Evolutionary conservation across 225 moss, liverwort and hornwort genomes (phyloP), one percentile per base, ranked within the genome.

Genomic region (Climacium dendroides): DNA sequence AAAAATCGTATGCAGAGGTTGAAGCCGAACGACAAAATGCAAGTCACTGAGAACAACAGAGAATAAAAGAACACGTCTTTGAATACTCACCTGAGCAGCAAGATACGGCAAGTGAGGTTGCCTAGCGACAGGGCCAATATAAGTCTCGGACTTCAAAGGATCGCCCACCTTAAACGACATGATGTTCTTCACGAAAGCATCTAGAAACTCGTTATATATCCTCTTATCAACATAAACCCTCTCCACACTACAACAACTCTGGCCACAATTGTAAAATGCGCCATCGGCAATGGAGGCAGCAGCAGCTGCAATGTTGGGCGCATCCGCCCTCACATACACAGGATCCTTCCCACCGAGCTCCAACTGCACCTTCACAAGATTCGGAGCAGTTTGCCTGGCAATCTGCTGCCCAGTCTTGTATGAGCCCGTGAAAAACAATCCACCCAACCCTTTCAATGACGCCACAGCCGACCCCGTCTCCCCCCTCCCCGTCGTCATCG

Each of bases 201-300:
- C 94, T 84, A 99, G 80, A 84, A 99, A 99, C 73, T 96, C 96
- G 43, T 90, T 88, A 57, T 93, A 99, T 22, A 99, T 95, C 74
- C 85, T 91, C 90, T 95, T 97, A 41, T 97, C 96, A n/a, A 99
- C 97, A 52, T 99, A 99, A 55, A 99, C 88, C 91, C 98, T 95
- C 90, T 99, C 96, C 89, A 99, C 97, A 78, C 97, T 97, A 87
- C 98, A 99, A 87, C 98, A 99, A 88, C 98, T 99, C 94, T 99
- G 95, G 39, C 97, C 98, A 72, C 94, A 94, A 81, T 99, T 99
- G 82, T 99, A 99, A 74, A 99, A 99, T 5, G 97, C 97, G 62
- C 98, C 98, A 79, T 99, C 98, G 15, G 96, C 97, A 54, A 97
- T 97, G 35, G 95, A 93, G 60, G 95, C 88, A 15, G 97, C 99